Conservation (phyloP, 2,329 filamentous ascomycete genomes). For the Achaetomium macrosporum region DNA sequence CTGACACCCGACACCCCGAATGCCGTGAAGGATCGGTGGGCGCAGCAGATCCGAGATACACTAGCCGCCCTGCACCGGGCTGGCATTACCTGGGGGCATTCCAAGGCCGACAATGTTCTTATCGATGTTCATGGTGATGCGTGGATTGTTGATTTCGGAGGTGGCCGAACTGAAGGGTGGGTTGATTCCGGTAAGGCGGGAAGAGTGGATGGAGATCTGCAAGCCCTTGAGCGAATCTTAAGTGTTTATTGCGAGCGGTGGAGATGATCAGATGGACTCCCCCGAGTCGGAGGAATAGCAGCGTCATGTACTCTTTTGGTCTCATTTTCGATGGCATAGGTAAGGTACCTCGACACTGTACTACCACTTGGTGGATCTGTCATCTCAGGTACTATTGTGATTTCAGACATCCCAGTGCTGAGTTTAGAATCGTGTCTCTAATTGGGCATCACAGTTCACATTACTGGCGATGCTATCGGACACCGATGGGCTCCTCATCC, state of each 20-base stretch:
- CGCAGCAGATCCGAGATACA: constrained; percentile 3
- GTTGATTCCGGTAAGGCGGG: constrained; percentile 13
- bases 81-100: constrained; percentile 28
- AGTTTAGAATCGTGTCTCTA: too few species aligned
- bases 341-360: too few species aligned
- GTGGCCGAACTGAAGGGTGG: constrained; percentile 29
- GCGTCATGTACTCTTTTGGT: too few species aligned
- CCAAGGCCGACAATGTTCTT: constrained; percentile 29
- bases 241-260: not conserved
- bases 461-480: too few species aligned
- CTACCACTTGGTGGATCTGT: too few species aligned
- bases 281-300: not conserved
- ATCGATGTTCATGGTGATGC: constrained; percentile 27
- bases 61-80: constrained; percentile 1
- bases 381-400: too few species aligned
- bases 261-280: not conserved
- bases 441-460: too few species aligned
- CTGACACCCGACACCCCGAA: not conserved
- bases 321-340: too few species aligned
- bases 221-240: constrained; percentile 1
- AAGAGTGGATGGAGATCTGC: constrained; percentile 1
- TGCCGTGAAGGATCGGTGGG: constrained; percentile 6
- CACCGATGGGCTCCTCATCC: too few species aligned
- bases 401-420: too few species aligned
- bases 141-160: constrained; percentile 30